Evolutionary conservation across 1,284 basidiomycete species (phyloP).

Genomic region (Irpex rosettiformis): DNA sequence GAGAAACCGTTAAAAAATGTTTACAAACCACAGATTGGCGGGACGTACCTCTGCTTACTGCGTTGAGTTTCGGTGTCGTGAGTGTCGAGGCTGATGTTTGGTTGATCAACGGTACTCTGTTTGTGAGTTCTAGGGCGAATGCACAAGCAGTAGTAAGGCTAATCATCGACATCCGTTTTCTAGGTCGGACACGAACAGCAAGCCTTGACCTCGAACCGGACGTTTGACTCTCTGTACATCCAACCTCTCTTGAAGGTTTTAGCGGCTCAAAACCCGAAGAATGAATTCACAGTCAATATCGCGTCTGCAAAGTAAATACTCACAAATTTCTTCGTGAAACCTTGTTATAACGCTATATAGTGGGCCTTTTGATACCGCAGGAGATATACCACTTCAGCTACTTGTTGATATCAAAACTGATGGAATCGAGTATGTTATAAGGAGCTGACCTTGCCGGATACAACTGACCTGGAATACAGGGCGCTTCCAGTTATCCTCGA

Average conservation of each 20-base stretch:
- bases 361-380: conserved; percentile 47
- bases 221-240: conserved; percentile 43
- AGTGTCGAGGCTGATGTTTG: conserved; percentile 57
- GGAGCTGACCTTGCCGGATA: background rate
- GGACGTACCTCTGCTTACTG: background rate
- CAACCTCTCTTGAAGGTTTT: conserved; percentile 44
- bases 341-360: conserved; percentile 20
- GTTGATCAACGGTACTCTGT: conserved; percentile 44
- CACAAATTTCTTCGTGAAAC: conserved; percentile 1
- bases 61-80: conserved; percentile 43
- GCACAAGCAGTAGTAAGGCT: background rate
- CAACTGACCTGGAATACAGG: conserved; percentile 24
- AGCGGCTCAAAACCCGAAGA: conserved; percentile 39
- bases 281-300: conserved; percentile 37
- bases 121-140: conserved; percentile 28
- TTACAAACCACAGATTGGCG: background rate
- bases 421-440: conserved; percentile 37
- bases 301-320: conserved; percentile 36
- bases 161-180: background rate
- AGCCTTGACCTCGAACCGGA: conserved; percentile 31
- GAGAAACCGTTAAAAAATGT: conserved; percentile 2
- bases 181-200: conserved; percentile 47
- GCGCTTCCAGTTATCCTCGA: conserved; percentile 42
- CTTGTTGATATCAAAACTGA: conserved; percentile 53
- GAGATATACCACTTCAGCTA: conserved; percentile 40